Percentiles rank a stretch among this genome's conserved stretches.
Conservation (phyloP, 495 filamentous ascomycete species). For the Hapsidospora chrysogenum region DNA sequence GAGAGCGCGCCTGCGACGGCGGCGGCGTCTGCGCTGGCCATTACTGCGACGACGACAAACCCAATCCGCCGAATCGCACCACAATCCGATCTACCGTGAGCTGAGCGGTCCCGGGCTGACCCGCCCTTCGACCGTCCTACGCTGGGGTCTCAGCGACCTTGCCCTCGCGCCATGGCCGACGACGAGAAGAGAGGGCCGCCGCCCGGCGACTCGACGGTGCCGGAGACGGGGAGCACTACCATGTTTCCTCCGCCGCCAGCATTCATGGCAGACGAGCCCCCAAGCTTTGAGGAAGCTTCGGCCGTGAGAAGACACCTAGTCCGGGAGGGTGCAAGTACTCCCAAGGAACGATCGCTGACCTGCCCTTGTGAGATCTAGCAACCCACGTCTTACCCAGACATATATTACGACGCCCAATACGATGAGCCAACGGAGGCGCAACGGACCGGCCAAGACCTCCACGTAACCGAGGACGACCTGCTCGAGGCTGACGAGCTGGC, state of each 20-base stretch:
- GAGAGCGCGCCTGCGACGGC: too few species aligned
- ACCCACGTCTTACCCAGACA: neutral
- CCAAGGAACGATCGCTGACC: neutral
- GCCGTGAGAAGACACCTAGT: too few species aligned
- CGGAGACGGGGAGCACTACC: neutral
- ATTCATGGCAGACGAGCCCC: neutral
- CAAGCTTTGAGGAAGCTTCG: neutral
- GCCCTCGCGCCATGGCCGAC: slow-evolving; percentile 1
- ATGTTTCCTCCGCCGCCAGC: neutral
- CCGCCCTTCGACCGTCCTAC: neutral
- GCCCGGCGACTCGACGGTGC: too few species aligned
- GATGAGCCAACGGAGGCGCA: neutral
- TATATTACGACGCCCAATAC: neutral
- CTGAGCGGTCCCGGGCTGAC: neutral
- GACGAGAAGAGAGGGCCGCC: slow-evolving; percentile 3
- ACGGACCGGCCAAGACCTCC: slow-evolving; percentile 5
- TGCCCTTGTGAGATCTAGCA: neutral
- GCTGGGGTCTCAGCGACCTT: neutral
- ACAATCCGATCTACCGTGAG: neutral
- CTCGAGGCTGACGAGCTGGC: slow-evolving; percentile 12
- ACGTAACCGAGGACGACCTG: slow-evolving; percentile 11
- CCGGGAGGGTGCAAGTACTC: neutral
- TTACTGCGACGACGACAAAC: neutral
- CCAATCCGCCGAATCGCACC: neutral
- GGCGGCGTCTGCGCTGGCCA: too few species aligned